Conservation (phyloP, 495 filamentous ascomycete species). For the Glonium stellatum region DNA sequence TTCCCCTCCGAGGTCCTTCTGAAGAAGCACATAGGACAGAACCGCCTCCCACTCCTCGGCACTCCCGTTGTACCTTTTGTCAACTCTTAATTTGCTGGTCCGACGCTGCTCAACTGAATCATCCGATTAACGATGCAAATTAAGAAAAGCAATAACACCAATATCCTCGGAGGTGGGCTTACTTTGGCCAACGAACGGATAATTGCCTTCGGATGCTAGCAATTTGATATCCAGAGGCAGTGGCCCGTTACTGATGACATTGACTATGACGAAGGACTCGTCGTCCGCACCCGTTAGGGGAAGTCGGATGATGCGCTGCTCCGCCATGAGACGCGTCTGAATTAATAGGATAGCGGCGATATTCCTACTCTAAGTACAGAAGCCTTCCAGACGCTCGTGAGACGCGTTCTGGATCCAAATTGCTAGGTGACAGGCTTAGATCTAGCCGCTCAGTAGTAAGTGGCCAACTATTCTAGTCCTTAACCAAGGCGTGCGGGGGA, state of each 20-base stretch:
- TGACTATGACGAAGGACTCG: constrained; percentile 13
- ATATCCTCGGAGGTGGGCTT: constrained; percentile 20
- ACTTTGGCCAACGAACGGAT: constrained; percentile 20
- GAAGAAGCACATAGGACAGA: constrained; percentile 38
- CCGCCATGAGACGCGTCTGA: background rate
- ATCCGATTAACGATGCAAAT: constrained; percentile 5
- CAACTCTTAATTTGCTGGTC: constrained; percentile 12
- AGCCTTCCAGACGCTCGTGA: too few relatives aligned
- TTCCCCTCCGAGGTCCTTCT: constrained; percentile 16
- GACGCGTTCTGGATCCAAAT: too few relatives aligned
- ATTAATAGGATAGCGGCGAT: background rate
- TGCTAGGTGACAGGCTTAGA: too few relatives aligned
- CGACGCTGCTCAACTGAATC: constrained; percentile 20
- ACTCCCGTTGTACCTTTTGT: constrained; percentile 34
- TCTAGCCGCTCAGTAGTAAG: too few relatives aligned
- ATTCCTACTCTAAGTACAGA: background rate
- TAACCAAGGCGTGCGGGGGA: too few relatives aligned
- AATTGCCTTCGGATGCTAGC: constrained; percentile 21
- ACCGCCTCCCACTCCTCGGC: constrained; percentile 53
- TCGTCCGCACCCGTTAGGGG: constrained; percentile 8
- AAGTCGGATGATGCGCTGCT: constrained; percentile 19
- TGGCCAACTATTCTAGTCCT: too few relatives aligned
- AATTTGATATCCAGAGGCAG: constrained; percentile 23
- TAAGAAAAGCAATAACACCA: constrained; percentile 8
- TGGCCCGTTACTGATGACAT: constrained; percentile 20